Conservation (phyloP, 208 protist species). For the Leishmania guyanensis region DNA sequence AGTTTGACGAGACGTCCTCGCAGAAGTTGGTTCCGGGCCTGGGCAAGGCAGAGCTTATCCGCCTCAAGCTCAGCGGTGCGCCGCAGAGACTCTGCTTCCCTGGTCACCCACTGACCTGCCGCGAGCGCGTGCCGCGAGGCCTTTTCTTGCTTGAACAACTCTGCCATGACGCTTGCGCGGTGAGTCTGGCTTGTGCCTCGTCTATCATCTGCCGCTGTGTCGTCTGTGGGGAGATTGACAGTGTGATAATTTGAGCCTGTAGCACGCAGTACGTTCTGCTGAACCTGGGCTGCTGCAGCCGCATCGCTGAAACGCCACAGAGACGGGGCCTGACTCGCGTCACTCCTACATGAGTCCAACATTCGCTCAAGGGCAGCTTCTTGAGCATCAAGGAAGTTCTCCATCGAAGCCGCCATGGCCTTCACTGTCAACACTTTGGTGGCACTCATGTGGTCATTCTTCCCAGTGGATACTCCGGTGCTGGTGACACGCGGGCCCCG, state of each 20-base stretch:
- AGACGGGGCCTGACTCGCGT: not conserved
- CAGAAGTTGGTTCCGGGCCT: constrained; percentile 44
- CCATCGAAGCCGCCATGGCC: constrained; percentile 17
- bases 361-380: constrained; percentile 29
- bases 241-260: not conserved
- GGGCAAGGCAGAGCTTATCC: constrained; percentile 47
- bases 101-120: constrained; percentile 24
- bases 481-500: not conserved
- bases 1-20: constrained; percentile 34
- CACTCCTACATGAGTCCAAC: not conserved
- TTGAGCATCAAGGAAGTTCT: constrained; percentile 46
- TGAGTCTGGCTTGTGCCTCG: not conserved
- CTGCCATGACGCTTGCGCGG: constrained; percentile 14
- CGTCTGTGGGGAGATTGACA: not conserved
- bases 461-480: not conserved
- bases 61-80: constrained; percentile 55
- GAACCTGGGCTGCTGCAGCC: not conserved
- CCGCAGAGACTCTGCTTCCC: constrained; percentile 29
- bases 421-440: not conserved
- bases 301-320: not conserved
- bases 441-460: too few relatives aligned
- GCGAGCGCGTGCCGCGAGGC: constrained; percentile 29
- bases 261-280: not conserved
- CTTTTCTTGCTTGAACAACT: constrained; percentile 18
- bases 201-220: not conserved